Evolutionary conservation across 2,329 filamentous ascomycete species (phyloP).

Genomic region (Xylaria sp.): DNA sequence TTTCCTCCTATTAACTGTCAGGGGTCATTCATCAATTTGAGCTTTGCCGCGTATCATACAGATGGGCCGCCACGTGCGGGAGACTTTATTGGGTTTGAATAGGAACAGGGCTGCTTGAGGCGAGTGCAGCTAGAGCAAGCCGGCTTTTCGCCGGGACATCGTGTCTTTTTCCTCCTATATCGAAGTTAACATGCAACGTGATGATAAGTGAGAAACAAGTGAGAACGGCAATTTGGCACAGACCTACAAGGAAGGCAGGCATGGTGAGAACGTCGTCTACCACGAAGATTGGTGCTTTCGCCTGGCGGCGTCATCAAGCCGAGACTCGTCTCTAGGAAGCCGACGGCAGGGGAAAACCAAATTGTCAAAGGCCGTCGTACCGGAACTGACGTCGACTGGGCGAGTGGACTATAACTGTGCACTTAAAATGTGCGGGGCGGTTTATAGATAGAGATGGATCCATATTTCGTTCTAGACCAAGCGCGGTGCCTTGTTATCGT

Average conservation of each 20-base stretch:
- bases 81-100: slow-evolving; percentile 32
- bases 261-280: slow-evolving; percentile 40
- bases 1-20: slow-evolving; percentile 37
- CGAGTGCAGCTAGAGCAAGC: slow-evolving; percentile 37
- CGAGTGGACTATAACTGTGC: slow-evolving; percentile 27
- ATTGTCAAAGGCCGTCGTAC: slow-evolving; percentile 13
- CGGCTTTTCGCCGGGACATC: slow-evolving; percentile 39
- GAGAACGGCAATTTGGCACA: slow-evolving; percentile 19
- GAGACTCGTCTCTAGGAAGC: slow-evolving; percentile 24
- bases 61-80: slow-evolving; percentile 34
- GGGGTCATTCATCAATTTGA: slow-evolving; percentile 28
- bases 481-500: slow-evolving; percentile 29
- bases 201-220: not conserved
- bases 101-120: slow-evolving; percentile 37
- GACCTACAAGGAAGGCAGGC: slow-evolving; percentile 39
- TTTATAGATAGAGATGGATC: slow-evolving; percentile 21
- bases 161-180: slow-evolving; percentile 38
- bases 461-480: slow-evolving; percentile 32
- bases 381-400: slow-evolving; percentile 19
- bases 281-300: slow-evolving; percentile 36
- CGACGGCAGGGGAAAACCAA: slow-evolving; percentile 17
- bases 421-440: slow-evolving; percentile 29
- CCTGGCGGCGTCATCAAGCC: slow-evolving; percentile 38
- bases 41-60: slow-evolving; percentile 34
- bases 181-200: slow-evolving; percentile 16